Conservation (phyloP, 2,329 filamentous ascomycete genomes). For the Aspergillus flavus region DNA sequence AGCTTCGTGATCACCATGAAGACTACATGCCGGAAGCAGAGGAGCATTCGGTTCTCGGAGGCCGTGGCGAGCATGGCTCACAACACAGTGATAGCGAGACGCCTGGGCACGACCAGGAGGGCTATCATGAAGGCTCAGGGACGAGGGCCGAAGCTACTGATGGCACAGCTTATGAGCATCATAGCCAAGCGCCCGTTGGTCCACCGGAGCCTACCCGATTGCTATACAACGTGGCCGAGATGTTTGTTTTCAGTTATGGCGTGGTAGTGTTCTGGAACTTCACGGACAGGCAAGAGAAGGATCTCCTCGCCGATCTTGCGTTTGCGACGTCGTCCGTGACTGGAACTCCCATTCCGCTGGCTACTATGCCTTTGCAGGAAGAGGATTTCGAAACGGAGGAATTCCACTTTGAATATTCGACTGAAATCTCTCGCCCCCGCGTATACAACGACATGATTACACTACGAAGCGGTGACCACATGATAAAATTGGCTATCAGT, state of each 20-base stretch:
- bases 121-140: conserved; percentile 27
- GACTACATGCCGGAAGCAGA: conserved; percentile 76
- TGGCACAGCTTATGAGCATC: conserved; percentile 24
- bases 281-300: conserved; percentile 91
- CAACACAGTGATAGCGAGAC: conserved; percentile 12
- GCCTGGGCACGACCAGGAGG: conserved; percentile 22
- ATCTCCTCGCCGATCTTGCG: conserved; percentile 90
- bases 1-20: conserved; percentile 84
- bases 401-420: conserved; percentile 97
- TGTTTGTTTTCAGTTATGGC: conserved; percentile 97
- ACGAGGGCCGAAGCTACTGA: conserved; percentile 14
- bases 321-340: conserved; percentile 63
- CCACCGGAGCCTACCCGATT: conserved; percentile 66
- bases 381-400: conserved; percentile 96
- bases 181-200: conserved; percentile 46
- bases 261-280: conserved; percentile 99
- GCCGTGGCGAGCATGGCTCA: conserved; percentile 26
- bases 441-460: conserved; percentile 99
- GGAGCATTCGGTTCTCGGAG: conserved; percentile 48
- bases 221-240: conserved; percentile 73
- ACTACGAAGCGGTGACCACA: conserved; percentile 88
- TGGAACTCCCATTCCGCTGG: conserved; percentile 60
- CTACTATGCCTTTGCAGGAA: conserved; percentile 78
- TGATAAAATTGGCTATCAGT: conserved; percentile 98
- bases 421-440: conserved; percentile 79